phyloP scores from a whole-genome alignment of 2,329 filamentous ascomycete genomes.

The Bipolaris gigantea region DNA sequence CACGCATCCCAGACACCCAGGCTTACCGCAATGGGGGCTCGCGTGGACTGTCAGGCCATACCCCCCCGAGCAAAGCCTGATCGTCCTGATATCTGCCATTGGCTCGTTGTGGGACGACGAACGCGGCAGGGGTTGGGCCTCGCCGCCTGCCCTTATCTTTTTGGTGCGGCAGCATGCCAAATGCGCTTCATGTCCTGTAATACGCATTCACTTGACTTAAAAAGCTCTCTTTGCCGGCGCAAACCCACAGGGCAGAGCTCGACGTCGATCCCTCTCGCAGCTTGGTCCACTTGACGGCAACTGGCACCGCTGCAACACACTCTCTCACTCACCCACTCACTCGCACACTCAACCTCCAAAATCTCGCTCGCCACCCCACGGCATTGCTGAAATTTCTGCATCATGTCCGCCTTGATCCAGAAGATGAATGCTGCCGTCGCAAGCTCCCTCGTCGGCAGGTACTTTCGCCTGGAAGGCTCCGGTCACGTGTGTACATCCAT shows the following conservation, averaged over 20 bases:
- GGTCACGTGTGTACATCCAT: constrained; percentile 67
- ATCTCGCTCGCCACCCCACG: constrained; percentile 3
- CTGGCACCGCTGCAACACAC: not conserved
- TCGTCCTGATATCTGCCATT: constrained; percentile 13
- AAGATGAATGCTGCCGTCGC: constrained; percentile 41
- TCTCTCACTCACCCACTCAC: not conserved
- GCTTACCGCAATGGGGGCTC: constrained; percentile 10
- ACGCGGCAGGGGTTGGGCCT: constrained; percentile 7
- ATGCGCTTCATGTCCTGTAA: constrained; percentile 21
- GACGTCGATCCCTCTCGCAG: constrained; percentile 11
- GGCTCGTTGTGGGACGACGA: constrained; percentile 7
- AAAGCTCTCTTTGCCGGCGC: constrained; percentile 15
- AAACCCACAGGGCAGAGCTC: constrained; percentile 5
- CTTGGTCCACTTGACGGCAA: constrained; percentile 6
- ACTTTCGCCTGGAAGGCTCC: constrained; percentile 77
- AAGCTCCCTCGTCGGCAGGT: constrained; percentile 41
- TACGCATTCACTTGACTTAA: constrained; percentile 13
- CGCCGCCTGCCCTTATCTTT: constrained; percentile 39
- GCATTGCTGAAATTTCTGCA: constrained; percentile 16
- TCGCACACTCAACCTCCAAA: constrained; percentile 1
- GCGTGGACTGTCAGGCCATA: constrained; percentile 9
- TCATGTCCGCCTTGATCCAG: constrained; percentile 40
- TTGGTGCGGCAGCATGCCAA: constrained; percentile 33
- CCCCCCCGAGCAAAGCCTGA: constrained; percentile 9
- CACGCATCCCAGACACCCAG: constrained; percentile 9